Evolutionary conservation across 768 basidiomycete species (phyloP).

Genomic region (Leccinum ochraceum): DNA sequence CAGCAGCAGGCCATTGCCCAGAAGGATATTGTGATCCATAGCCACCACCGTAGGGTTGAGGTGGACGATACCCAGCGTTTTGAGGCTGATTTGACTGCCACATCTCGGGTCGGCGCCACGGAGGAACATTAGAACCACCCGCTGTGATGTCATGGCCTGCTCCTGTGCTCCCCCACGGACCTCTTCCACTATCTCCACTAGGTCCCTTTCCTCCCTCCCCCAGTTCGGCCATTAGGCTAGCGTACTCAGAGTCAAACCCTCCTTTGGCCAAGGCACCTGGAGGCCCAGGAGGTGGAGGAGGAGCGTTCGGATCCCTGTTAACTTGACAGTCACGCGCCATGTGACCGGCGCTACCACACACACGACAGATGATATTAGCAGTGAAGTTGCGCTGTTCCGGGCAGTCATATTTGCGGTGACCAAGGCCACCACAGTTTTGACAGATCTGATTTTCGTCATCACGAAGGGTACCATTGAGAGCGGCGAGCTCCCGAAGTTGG

Average conservation of each 20-base stretch:
- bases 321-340: constrained; percentile 99
- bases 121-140: constrained; percentile 78
- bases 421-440: constrained; percentile 92
- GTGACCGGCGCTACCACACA: constrained; percentile 97
- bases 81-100: constrained; percentile 69
- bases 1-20: constrained; percentile 36
- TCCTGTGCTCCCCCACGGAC: constrained; percentile 65
- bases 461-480: constrained; percentile 96
- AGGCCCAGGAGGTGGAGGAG: constrained; percentile 44
- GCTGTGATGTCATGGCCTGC: constrained; percentile 57
- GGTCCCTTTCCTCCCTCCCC: constrained; percentile 75
- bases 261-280: constrained; percentile 51
- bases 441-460: constrained; percentile 99
- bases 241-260: constrained; percentile 97
- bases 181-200: constrained; percentile 53
- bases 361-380: constrained; percentile 98
- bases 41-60: constrained; percentile 57
- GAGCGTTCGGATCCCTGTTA: constrained; percentile 84
- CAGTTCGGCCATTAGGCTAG: constrained; percentile 95
- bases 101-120: constrained; percentile 88
- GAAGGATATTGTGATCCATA: constrained; percentile 45
- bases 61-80: constrained; percentile 65
- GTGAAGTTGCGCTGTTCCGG: constrained; percentile 98
- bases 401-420: constrained; percentile 98
- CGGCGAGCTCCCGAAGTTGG: constrained; percentile 96